Base-by-base conservation (phyloP, 176 grass and related monocot species). In the Musa schizocarpa region DNA sequence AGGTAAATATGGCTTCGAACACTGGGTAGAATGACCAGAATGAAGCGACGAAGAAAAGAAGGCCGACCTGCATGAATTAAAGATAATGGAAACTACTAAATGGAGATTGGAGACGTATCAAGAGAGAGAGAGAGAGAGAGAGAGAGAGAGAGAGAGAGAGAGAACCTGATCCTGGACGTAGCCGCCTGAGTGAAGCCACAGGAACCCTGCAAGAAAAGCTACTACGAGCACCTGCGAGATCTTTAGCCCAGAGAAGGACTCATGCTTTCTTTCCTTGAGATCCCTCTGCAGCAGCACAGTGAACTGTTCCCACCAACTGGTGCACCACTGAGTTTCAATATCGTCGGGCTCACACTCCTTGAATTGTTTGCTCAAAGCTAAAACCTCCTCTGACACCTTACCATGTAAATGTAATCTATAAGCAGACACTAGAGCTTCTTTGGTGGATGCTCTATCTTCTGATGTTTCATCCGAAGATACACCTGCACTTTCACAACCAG, bases 261-360 rank as follows among this genome's bases (percentile, higher is more conserved):
- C 77, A 10, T 83, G 81, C 57, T 16, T 83, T 22, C 85, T 80
- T 73, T 87, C 77, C 75, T 83, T 87, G 8, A 87, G 54, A 34
- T 69, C 85, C 29, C 85, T 83, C 73, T 80, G 19, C 20, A 87
- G 81, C 21, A 87, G 50, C 72, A 87, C 81, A 2, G 9, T 79
- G 81, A 87, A 83, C 49, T 87, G 85, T 11, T 76, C 76, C 77
- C 85, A 83, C 85, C 85, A 87, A 48, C 19, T 83, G 19, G 72
- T 81, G 27, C 81, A 83, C 77, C 85, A 87, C n/a, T 77, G 11
- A 48, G 57, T 29, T 16, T 13, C 26, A 11, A n/a, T 73, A n/a
- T 81, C 80, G 54, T 69, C 70, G 14, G 74, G 9, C 6, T 87
- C 77, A 11, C 51, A 43, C 21, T 81, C 85, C 10, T 51, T 56